Evolutionary conservation across 1,139 yeast genomes (phyloP), one percentile per base, ranked within the genome.

Genomic region (Nadsonia commutata): DNA sequence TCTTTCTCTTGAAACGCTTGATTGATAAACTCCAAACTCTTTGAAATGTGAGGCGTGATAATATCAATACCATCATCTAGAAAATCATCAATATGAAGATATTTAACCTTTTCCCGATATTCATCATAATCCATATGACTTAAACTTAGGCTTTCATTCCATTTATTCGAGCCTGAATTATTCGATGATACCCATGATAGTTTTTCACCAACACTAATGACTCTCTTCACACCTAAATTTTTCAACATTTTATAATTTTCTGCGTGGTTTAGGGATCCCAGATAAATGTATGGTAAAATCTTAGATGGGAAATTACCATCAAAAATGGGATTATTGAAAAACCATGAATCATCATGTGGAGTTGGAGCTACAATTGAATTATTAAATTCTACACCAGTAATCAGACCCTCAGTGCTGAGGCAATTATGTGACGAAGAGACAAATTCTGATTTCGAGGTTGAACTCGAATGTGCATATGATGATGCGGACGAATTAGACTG

Each of bases 231-330:
- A 0, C 85, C 90, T 20, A 90, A 62, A 43, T 70, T 71, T 23
- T 65, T 61, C 46, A 88, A 64, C 52, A 88, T 62, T 6, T 76
- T 73, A 2, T 80, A 70, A 51, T 79, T 74, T 49, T 76, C 77
- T 5, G 96, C 96, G 63, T 90, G 96, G 42, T 65, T 72, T 43
- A 86, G 65, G 2, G 94, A 80, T 0, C 98, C 98, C 45, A 88
- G 67, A 56, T 86, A 90, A 52, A 88, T 62, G 59, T 88, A 88
- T 0, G 93, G 83, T 41, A 86, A 61, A 2, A 88, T 78, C 44
- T 83, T 67, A 0, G 85, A 78, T 1, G 90, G 90, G 22, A 81
- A 57, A 9, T 80, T 72, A 0, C 90, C 90, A 47, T 62, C 64
- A 40, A 60, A 47, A 27, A 27, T 13, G n/a, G 33, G 33, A 27